Evolutionary conservation across 2,329 filamentous ascomycete genomes (phyloP), one percentile per base, ranked within the genome.

Genomic region (Fusarium buxicola): DNA sequence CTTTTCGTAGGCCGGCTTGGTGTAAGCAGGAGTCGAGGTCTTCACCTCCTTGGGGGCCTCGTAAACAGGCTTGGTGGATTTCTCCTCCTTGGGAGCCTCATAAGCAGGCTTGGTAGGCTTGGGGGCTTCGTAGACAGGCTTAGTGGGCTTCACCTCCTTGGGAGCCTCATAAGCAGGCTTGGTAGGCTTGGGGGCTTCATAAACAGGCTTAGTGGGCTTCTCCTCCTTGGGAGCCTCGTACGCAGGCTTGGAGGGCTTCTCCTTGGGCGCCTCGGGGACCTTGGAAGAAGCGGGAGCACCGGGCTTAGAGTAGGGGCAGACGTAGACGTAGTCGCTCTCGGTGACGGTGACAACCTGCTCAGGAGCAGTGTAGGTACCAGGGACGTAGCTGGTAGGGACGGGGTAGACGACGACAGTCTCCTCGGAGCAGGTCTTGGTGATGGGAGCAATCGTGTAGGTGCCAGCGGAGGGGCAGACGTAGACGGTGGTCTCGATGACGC

Each of bases 361-460:
- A 46, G 88, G 84, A 71, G 87, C 86, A 65, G 87, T 89, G 85
- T 93, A 94, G 72, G 87, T 91, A 66, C 90, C 91, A 47, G 90
- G 88, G 58, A 78, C 78, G 77, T 87, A 87, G 70, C 81, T 85
- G 65, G 86, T 86, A 50, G 89, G 84, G 58, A 84, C 84, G 47
- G 90, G 90, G 78, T 89, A 88, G 71, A 87, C 84, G 54, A 89
- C 79, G 65, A 83, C 80, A 46, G 82, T 83, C 58, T 82, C 81
- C 68, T 80, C 77, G 55, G 81, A 77, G 66, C 87, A 82, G 30
- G 80, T 82, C 66, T 87, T 90, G 73, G 87, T 90, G 74, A 83
- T 82, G 55, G 90, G 87, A 66, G 83, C 87, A 69, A 93, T 88
- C 74, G 88, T 92, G 84, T 92, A 93, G 55, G 88, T 92, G 75